Percentiles rank a stretch among this genome's conserved stretches.
Evolutionary conservation across 129 eudicot species (phyloP).

Genomic region (Tagetes patula): DNA sequence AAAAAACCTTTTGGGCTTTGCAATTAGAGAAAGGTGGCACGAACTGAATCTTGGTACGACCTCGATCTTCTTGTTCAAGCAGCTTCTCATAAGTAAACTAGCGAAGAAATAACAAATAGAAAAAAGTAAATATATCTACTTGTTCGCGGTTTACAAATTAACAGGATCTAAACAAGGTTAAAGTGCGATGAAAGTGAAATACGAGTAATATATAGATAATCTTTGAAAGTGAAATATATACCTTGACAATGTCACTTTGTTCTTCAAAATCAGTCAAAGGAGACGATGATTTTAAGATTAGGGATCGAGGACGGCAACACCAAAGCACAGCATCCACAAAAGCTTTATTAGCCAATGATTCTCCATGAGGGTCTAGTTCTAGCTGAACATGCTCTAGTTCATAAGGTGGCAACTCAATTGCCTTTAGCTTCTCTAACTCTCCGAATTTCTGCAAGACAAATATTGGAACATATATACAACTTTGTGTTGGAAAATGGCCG

Average conservation of each 20-base stretch:
- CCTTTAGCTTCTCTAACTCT: background rate
- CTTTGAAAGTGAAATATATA: background rate
- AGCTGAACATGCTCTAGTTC: constrained; percentile 9
- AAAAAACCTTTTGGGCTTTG: too few species aligned
- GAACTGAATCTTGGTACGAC: constrained; percentile 3
- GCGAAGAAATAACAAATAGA: background rate
- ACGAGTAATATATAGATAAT: background rate
- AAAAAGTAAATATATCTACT: too few species aligned
- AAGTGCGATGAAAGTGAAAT: background rate
- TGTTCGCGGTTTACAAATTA: background rate
- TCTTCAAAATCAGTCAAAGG: background rate
- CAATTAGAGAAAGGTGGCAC: background rate
- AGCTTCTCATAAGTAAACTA: constrained; percentile 12
- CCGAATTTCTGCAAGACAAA: background rate
- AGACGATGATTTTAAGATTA: background rate
- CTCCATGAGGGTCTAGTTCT: background rate
- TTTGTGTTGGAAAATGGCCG: background rate
- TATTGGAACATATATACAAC: background rate
- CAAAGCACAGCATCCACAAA: constrained; percentile 5
- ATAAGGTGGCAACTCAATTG: background rate
- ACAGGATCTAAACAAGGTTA: background rate
- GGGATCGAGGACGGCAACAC: constrained; percentile 21
- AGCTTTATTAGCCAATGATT: background rate
- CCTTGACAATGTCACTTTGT: background rate
- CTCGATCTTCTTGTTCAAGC: constrained; percentile 16